Base-by-base conservation (phyloP, 2,329 filamentous ascomycete species). In the Aurifilum marmelostoma region DNA sequence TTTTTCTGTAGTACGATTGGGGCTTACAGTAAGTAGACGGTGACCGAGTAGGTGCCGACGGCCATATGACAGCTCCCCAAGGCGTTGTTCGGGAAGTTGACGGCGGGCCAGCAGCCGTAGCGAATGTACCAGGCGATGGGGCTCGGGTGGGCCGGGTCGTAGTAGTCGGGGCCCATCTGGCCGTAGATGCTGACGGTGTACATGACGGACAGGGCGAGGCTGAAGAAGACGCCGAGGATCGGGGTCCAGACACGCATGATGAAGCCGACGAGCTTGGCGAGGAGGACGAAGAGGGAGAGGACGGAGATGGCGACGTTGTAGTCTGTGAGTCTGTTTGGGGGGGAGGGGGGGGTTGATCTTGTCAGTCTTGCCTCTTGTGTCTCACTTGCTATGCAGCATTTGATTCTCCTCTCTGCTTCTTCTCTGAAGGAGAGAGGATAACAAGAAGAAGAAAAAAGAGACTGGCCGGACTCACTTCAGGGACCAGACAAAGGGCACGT, bases 281-380 rank as follows among this genome's bases (percentile, higher is more conserved):
- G 85, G 71, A 93, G 85, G 77, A 93, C 84, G 82, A 95, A 95
- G 77, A 92, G 90, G 69, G 88, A 89, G 66, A 93, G 83, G 73
- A 95, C 86, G 50, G 91, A 91, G 73, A 94, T 90, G 76, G 90
- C 90, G 73, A 94, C 88, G 75, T 94, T 93, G 81, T 87, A 93
- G 73, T 90, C 84, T 62, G 92, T 93, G 71, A 93, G 83, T 67
- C 92, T 94, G 75, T 39, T 34, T 34, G 34, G 34, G 8, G 34
- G 34, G 34, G 34, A 34, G 34, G 34, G 34, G n/a, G 62, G 50
- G 43, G 72, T 67, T 16, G 63, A 21, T 34, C 34, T 34, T 34
- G 34, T n/a, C n/a, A n/a, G n/a, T n/a, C n/a, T n/a, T n/a, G n/a
- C n/a, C n/a, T n/a, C n/a, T n/a, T n/a, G n/a, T n/a, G n/a, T n/a